phyloP scores from a whole-genome alignment of 805 yeast genomes.

The Komagataella kurtzmanii region DNA sequence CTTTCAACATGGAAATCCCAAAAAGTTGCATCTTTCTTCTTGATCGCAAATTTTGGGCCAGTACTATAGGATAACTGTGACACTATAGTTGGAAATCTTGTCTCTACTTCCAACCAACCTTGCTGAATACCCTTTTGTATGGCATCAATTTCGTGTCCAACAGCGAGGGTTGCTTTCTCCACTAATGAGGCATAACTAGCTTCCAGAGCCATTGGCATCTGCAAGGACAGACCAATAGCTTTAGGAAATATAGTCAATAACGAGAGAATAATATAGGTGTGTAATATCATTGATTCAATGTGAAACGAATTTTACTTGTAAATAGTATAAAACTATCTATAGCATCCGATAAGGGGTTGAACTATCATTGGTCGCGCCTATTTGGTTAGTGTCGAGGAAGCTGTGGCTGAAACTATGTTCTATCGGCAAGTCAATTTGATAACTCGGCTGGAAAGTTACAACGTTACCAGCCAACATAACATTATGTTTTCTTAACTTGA shows the following conservation, averaged over 20 bases:
- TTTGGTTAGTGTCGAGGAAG: too few relatives aligned
- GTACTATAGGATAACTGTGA: conserved; percentile 34
- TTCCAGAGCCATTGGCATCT: background rate
- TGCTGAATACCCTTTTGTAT: conserved; percentile 34
- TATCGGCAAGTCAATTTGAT: too few relatives aligned
- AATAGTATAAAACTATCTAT: background rate
- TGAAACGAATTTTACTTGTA: background rate
- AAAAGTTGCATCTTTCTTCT: conserved; percentile 16
- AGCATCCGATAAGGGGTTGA: too few relatives aligned
- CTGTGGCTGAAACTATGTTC: too few relatives aligned
- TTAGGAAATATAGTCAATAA: background rate
- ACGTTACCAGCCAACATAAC: too few relatives aligned
- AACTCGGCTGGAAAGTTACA: too few relatives aligned
- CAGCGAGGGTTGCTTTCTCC: conserved; percentile 29
- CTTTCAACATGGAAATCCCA: conserved; percentile 18
- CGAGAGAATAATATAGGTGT: background rate
- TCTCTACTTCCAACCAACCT: conserved; percentile 53
- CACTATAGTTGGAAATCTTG: conserved; percentile 44
- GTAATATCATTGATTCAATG: background rate
- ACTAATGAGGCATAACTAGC: background rate
- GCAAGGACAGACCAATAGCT: background rate
- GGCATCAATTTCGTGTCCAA: conserved; percentile 35
- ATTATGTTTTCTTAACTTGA: too few relatives aligned
- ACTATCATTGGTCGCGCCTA: too few relatives aligned
- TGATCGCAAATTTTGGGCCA: conserved; percentile 29